Evolutionary conservation across 2,329 filamentous ascomycete genomes (phyloP).

Genomic region (Microascus cirrosus): DNA sequence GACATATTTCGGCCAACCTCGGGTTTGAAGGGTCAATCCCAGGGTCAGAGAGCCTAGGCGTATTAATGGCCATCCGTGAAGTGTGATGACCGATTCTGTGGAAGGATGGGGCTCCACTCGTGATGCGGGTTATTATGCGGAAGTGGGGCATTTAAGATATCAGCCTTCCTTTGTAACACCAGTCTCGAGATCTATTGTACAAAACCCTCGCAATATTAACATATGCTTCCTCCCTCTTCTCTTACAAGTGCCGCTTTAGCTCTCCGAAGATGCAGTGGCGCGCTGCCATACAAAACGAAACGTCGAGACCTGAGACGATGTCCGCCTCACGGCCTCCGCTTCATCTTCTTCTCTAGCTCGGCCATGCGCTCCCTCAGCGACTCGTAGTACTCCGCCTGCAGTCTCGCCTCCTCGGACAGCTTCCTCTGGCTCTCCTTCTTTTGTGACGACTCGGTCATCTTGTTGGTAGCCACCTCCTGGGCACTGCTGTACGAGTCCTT

Average conservation of each 20-base stretch:
- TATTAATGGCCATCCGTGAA: too few relatives aligned
- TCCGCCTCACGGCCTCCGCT: slow-evolving; percentile 8
- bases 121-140: too few relatives aligned
- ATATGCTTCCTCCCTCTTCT: background rate
- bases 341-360: slow-evolving; percentile 25
- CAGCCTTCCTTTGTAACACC: background rate
- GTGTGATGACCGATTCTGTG: too few relatives aligned
- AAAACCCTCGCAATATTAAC: background rate
- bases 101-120: too few relatives aligned
- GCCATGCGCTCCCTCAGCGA: slow-evolving; percentile 12
- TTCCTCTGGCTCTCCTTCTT: slow-evolving; percentile 22
- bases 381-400: slow-evolving; percentile 15
- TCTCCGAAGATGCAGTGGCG: background rate
- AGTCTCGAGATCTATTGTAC: background rate
- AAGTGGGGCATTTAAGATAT: too few relatives aligned
- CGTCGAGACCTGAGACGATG: background rate
- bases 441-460: slow-evolving; percentile 19
- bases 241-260: background rate
- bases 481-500: slow-evolving; percentile 25
- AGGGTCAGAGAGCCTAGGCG: too few relatives aligned
- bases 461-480: slow-evolving; percentile 20
- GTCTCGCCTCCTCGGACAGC: slow-evolving; percentile 22
- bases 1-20: too few relatives aligned
- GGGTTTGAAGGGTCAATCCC: too few relatives aligned
- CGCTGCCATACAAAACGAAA: background rate